A percentile compares a stretch with the other conserved stretches of the same genome.
These are phyloP conservation scores for Sugiyamaella pinicola DNA, from an alignment of 1,139 yeast genomes.

Conservation along the genomic window DNA sequence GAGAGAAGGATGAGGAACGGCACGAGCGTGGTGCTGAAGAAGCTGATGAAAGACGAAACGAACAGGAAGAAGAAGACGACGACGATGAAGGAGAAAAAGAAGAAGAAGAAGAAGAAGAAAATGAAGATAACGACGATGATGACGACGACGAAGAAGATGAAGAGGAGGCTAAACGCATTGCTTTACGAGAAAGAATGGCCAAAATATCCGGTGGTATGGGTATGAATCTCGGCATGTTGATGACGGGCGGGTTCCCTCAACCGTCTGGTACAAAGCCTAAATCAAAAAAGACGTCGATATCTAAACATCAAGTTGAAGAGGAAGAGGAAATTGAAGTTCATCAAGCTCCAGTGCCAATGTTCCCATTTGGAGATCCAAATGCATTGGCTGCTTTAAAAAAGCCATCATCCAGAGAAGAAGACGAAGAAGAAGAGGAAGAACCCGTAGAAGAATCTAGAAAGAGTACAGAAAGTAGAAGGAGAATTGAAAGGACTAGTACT, in stretches of 20 bases:
- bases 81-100: conserved; percentile 24
- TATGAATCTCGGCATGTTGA: conserved; percentile 47
- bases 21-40: conserved; percentile 19
- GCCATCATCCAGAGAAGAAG: conserved; percentile 14
- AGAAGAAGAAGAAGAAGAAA: conserved; percentile 31
- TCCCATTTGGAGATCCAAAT: conserved; percentile 52
- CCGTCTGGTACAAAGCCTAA: conserved; percentile 36
- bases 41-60: conserved; percentile 5
- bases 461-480: not conserved
- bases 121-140: conserved; percentile 35
- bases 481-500: not conserved
- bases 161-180: conserved; percentile 78
- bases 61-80: conserved; percentile 16
- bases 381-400: conserved; percentile 37
- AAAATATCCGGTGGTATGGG: conserved; percentile 91
- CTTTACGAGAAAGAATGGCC: conserved; percentile 92
- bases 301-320: conserved; percentile 30
- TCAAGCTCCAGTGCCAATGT: conserved; percentile 51
- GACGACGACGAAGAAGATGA: conserved; percentile 51
- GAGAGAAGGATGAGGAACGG: conserved; percentile 25
- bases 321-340: conserved; percentile 35
- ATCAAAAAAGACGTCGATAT: conserved; percentile 30
- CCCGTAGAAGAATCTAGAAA: not conserved
- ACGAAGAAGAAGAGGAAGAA: conserved; percentile 18
- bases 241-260: conserved; percentile 38